Evolutionary conservation across 352 stramenopile species (phyloP).

Genomic region (Halophytophthora batemanensis): DNA sequence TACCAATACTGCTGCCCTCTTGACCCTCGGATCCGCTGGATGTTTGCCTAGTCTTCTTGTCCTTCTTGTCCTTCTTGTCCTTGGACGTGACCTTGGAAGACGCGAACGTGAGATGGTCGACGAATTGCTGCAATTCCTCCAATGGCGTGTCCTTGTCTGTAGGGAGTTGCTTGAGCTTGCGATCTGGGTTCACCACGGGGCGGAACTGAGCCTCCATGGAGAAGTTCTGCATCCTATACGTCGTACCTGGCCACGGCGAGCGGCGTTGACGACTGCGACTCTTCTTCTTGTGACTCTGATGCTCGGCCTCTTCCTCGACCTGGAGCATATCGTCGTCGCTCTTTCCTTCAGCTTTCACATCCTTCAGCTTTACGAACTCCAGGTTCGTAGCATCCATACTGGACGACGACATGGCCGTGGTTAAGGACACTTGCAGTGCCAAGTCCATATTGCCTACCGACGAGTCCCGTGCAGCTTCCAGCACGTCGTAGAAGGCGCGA

Average conservation of each 20-base stretch:
- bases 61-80: slow-evolving; percentile 20
- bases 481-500: slow-evolving; percentile 63
- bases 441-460: slow-evolving; percentile 70
- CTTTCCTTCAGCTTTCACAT: slow-evolving; percentile 37
- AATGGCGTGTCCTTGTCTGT: slow-evolving; percentile 37
- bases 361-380: slow-evolving; percentile 58
- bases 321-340: slow-evolving; percentile 22
- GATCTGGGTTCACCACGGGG: slow-evolving; percentile 43
- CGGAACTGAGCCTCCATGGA: slow-evolving; percentile 54
- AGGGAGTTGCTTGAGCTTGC: slow-evolving; percentile 41
- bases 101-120: slow-evolving; percentile 43
- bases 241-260: slow-evolving; percentile 63
- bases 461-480: slow-evolving; percentile 43
- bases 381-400: slow-evolving; percentile 52
- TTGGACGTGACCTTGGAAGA: slow-evolving; percentile 33
- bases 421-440: slow-evolving; percentile 70
- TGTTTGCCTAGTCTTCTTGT: not conserved
- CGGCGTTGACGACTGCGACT: slow-evolving; percentile 27
- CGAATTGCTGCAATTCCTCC: slow-evolving; percentile 52
- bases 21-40: slow-evolving; percentile 6
- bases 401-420: slow-evolving; percentile 60
- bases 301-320: slow-evolving; percentile 14
- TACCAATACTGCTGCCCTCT: slow-evolving; percentile 10
- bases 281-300: slow-evolving; percentile 7
- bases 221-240: slow-evolving; percentile 79